phyloP scores from a whole-genome alignment of 306 rosid genomes.

The Cucurbita ficifolia region DNA sequence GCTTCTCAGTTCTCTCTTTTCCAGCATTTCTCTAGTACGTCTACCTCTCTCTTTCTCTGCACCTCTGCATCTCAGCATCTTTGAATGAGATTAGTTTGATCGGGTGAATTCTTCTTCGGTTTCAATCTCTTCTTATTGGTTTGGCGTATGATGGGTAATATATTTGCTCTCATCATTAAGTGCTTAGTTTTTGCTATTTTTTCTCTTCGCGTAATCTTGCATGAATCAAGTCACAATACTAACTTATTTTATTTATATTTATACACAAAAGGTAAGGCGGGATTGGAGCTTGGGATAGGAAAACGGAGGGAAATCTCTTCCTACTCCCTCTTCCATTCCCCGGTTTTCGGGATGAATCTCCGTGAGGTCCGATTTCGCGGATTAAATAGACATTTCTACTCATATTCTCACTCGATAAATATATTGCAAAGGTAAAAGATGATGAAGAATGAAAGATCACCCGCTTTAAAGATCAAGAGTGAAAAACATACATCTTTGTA shows the following conservation, averaged over 20 bases:
- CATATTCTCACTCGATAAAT: constrained; percentile 32
- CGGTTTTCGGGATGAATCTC: no score
- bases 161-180: background rate
- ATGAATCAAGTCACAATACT: no score
- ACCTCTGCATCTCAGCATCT: background rate
- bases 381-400: no score
- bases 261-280: no score
- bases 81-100: background rate
- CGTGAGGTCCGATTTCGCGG: no score
- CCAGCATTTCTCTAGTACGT: background rate
- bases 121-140: background rate
- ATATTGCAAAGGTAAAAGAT: constrained; percentile 70
- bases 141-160: background rate
- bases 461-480: constrained; percentile 64
- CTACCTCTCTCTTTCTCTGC: background rate
- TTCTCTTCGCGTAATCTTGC: background rate
- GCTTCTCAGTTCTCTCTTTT: background rate
- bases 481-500: constrained; percentile 49
- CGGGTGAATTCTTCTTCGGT: background rate
- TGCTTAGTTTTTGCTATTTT: background rate
- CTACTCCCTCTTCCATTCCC: no score
- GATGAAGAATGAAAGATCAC: constrained; percentile 85
- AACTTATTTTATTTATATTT: no score
- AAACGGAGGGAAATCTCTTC: no score
- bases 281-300: fast-evolving